A percentile compares a stretch with the other conserved stretches of the same genome.
These are phyloP conservation scores for Krasilnikovozyma curviuscula DNA, from an alignment of 768 basidiomycete genomes.

Conservation along the genomic window DNA sequence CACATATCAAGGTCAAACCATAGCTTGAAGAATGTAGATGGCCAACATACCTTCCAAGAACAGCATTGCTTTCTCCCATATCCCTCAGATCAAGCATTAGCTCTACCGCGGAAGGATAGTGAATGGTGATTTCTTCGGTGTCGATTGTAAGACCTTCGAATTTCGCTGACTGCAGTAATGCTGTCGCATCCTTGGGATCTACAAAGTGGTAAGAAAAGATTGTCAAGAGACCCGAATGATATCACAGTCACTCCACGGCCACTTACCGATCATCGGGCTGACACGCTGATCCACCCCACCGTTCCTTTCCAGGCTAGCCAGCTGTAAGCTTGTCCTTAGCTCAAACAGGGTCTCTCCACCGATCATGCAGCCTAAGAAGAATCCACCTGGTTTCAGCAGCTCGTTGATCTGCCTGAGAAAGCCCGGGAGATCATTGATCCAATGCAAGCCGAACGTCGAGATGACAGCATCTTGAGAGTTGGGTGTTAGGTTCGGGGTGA, in stretches of 20 bases:
- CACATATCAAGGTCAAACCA: background rate
- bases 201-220: background rate
- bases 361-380: constrained; percentile 84
- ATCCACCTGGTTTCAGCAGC: constrained; percentile 68
- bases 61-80: constrained; percentile 92
- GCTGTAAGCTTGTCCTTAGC: constrained; percentile 72
- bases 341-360: constrained; percentile 95
- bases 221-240: background rate
- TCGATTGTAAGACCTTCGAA: constrained; percentile 89
- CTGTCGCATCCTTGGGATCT: constrained; percentile 88
- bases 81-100: constrained; percentile 77
- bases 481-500: constrained; percentile 40
- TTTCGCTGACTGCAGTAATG: constrained; percentile 75
- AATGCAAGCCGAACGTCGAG: constrained; percentile 79
- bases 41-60: constrained; percentile 49
- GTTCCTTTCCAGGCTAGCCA: constrained; percentile 81
- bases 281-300: constrained; percentile 92
- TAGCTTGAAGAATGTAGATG: background rate
- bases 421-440: constrained; percentile 93
- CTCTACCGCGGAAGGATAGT: constrained; percentile 91
- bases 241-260: background rate
- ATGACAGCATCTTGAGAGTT: constrained; percentile 80
- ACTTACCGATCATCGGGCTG: constrained; percentile 87
- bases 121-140: constrained; percentile 73
- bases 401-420: constrained; percentile 69